A percentile compares a stretch with the other conserved stretches of the same genome.
Evolutionary conservation across 768 basidiomycete genomes (phyloP).

Genomic region (Pleurotus platypus): DNA sequence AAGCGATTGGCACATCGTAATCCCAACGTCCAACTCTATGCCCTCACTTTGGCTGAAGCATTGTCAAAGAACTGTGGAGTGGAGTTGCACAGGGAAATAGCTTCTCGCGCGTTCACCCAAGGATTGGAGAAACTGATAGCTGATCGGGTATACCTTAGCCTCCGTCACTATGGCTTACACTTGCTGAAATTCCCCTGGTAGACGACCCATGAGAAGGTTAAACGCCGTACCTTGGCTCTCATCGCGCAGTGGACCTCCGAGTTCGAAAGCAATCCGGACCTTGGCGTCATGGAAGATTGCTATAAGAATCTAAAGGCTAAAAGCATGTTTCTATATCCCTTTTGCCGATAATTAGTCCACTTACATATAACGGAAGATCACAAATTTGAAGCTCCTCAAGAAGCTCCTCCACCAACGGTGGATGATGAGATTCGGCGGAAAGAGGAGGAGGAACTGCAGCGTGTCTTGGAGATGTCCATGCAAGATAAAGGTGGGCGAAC

Average conservation of each 20-base stretch:
- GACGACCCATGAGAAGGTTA: conserved; percentile 93
- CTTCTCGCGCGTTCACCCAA: conserved; percentile 87
- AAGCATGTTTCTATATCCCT: conserved; percentile 42
- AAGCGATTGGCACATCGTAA: conserved; percentile 93
- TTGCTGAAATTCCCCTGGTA: conserved; percentile 22
- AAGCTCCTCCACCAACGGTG: conserved; percentile 63
- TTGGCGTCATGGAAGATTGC: conserved; percentile 90
- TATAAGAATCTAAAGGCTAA: conserved; percentile 79
- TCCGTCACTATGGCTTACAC: background rate
- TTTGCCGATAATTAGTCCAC: background rate
- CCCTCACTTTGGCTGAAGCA: conserved; percentile 83
- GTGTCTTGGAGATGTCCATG: conserved; percentile 90
- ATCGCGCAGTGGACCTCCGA: conserved; percentile 84
- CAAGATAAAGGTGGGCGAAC: conserved; percentile 82
- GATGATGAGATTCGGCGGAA: conserved; percentile 78
- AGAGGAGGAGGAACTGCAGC: conserved; percentile 94
- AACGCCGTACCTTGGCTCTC: conserved; percentile 63
- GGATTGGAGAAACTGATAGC: conserved; percentile 82
- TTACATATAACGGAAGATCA: conserved; percentile 45
- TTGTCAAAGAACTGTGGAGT: conserved; percentile 89
- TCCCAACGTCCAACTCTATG: conserved; percentile 94
- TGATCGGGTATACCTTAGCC: conserved; percentile 61
- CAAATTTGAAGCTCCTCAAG: conserved; percentile 61
- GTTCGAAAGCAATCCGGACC: conserved; percentile 73
- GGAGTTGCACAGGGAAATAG: conserved; percentile 80